Percentiles rank a stretch among this genome's conserved stretches.
Evolutionary conservation across 345 rosid species (phyloP).

Genomic region (Lepidium didymum): DNA sequence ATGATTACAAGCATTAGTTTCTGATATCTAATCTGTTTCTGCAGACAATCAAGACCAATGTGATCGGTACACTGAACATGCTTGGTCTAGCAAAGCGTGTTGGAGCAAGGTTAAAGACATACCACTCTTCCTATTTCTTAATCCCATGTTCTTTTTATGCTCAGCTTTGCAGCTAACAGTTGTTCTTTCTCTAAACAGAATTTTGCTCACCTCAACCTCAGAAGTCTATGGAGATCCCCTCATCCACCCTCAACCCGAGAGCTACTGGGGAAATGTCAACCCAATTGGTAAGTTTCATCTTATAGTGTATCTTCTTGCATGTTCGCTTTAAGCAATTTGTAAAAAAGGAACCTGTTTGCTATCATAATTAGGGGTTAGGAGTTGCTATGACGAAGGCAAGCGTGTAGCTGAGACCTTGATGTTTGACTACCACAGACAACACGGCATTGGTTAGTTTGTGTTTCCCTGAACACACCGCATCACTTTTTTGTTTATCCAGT

Average conservation of each 20-base stretch:
- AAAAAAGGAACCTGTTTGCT: neutral
- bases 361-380: conserved; percentile 56
- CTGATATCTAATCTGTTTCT: neutral
- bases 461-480: neutral
- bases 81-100: conserved; percentile 97
- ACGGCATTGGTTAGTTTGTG: conserved; percentile 60
- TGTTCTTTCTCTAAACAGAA: conserved; percentile 15
- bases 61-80: conserved; percentile 93
- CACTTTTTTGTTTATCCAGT: neutral
- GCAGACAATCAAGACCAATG: conserved; percentile 96
- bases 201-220: conserved; percentile 45
- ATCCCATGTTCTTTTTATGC: neutral
- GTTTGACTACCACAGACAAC: conserved; percentile 99
- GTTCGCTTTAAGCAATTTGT: neutral
- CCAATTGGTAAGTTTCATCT: conserved; percentile 60
- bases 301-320: neutral
- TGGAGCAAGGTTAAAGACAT: conserved; percentile 69
- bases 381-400: conserved; percentile 98
- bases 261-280: conserved; percentile 95
- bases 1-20: neutral
- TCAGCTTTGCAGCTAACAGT: neutral
- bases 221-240: conserved; percentile 98
- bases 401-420: conserved; percentile 96
- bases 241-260: conserved; percentile 88
- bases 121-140: neutral